Conservation (phyloP, 1,284 basidiomycete species). For the Malassezia nana region DNA sequence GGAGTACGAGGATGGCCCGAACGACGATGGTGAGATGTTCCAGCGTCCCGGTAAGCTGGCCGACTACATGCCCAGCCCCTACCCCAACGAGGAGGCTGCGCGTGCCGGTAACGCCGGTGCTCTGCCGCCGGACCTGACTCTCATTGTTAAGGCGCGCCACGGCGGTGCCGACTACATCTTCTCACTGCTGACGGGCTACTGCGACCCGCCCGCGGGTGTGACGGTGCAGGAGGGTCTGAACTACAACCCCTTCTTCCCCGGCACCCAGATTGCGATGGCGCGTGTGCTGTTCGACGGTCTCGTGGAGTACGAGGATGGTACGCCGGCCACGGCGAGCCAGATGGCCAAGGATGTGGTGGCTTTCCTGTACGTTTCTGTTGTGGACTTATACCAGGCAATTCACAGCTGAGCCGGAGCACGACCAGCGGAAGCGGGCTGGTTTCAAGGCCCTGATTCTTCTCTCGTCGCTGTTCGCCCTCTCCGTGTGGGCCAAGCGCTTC, state of each 20-base stretch:
- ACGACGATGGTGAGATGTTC: constrained; percentile 96
- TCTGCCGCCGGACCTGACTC: constrained; percentile 87
- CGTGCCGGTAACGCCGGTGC: constrained; percentile 88
- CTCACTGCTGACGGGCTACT: constrained; percentile 90
- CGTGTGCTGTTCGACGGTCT: constrained; percentile 79
- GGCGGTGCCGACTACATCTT: constrained; percentile 94
- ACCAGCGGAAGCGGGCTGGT: constrained; percentile 91
- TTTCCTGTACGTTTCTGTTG: constrained; percentile 70
- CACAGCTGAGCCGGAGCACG: constrained; percentile 82
- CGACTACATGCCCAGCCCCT: constrained; percentile 91
- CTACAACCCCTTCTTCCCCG: constrained; percentile 50
- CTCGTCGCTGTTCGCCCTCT: constrained; percentile 29
- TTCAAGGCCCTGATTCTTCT: constrained; percentile 51
- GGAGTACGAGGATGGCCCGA: constrained; percentile 92
- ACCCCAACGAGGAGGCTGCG: constrained; percentile 96
- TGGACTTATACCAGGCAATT: constrained; percentile 33
- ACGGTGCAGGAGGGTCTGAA: constrained; percentile 64
- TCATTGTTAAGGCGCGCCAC: constrained; percentile 97
- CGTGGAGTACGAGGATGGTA: constrained; percentile 55
- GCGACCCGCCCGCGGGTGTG: constrained; percentile 92
- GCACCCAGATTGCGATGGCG: constrained; percentile 85
- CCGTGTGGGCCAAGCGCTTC: constrained; percentile 40
- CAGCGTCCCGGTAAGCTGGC: constrained; percentile 91
- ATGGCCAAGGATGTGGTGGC: constrained; percentile 98
- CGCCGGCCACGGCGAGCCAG: constrained; percentile 92